These are phyloP conservation scores for Hysterium pulicare DNA, from an alignment of 2,329 filamentous ascomycete genomes.

Conservation along the genomic window DNA sequence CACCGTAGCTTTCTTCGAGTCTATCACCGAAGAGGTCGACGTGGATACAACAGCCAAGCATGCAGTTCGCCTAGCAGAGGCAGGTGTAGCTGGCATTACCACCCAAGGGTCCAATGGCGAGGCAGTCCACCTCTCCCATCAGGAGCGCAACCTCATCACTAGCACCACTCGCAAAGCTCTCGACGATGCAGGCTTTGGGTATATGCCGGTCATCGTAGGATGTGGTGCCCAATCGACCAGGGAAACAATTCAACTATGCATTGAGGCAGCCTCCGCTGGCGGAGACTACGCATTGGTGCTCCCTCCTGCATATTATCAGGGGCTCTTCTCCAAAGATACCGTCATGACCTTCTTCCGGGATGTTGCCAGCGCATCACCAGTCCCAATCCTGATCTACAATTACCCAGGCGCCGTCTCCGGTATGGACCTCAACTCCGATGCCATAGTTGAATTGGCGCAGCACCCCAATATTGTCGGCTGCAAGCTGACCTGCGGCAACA, in stretches of 20 bases:
- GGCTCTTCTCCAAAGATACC: conserved; percentile 60
- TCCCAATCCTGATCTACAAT: conserved; percentile 68
- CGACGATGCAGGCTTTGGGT: conserved; percentile 60
- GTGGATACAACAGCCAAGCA: conserved; percentile 39
- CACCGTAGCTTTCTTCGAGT: conserved; percentile 44
- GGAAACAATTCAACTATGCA: conserved; percentile 67
- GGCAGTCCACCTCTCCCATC: conserved; percentile 71
- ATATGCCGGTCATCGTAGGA: conserved; percentile 72
- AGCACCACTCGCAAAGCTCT: conserved; percentile 66
- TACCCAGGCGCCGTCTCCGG: conserved; percentile 63
- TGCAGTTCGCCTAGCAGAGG: conserved; percentile 66
- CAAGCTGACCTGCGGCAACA: conserved; percentile 69
- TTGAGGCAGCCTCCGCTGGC: conserved; percentile 65
- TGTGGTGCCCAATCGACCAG: conserved; percentile 70
- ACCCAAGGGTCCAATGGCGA: conserved; percentile 82
- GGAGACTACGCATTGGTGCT: conserved; percentile 74
- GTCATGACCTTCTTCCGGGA: conserved; percentile 63
- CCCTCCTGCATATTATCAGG: conserved; percentile 72
- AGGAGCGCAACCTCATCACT: conserved; percentile 67
- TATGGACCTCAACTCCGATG: conserved; percentile 62
- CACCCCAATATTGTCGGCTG: conserved; percentile 67
- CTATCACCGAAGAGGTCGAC: conserved; percentile 40
- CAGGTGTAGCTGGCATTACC: conserved; percentile 70
- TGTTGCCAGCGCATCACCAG: conserved; percentile 60
- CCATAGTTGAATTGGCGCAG: conserved; percentile 56